These are phyloP conservation scores for Cicer yamashitae DNA, from an alignment of 306 rosid genomes.

Conservation along the genomic window DNA sequence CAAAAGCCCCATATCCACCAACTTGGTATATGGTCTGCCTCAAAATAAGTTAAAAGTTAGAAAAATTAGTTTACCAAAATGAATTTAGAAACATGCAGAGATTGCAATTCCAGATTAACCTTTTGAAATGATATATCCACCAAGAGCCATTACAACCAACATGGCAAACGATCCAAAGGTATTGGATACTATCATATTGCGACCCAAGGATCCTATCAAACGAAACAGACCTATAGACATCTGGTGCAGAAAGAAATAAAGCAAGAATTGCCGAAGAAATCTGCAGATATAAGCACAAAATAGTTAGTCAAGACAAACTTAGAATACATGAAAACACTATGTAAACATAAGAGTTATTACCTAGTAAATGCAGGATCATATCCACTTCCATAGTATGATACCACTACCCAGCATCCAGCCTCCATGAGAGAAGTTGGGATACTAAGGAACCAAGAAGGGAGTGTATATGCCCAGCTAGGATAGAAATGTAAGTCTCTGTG, in stretches of 20 bases:
- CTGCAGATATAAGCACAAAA: constrained; percentile 59
- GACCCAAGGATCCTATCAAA: constrained; percentile 95
- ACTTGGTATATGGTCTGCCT: constrained; percentile 74
- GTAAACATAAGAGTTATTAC: constrained; percentile 55
- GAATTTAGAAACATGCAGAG: constrained; percentile 34
- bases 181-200: constrained; percentile 95
- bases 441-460: constrained; percentile 94
- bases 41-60: constrained; percentile 43
- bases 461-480: constrained; percentile 94
- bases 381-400: constrained; percentile 89
- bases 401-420: constrained; percentile 93
- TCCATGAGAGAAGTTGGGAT: constrained; percentile 86
- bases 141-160: constrained; percentile 99
- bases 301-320: constrained; percentile 44
- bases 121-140: constrained; percentile 90
- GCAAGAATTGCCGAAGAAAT: constrained; percentile 77
- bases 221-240: constrained; percentile 97
- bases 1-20: constrained; percentile 99
- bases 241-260: constrained; percentile 90
- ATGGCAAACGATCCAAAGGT: constrained; percentile 99
- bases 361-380: constrained; percentile 88
- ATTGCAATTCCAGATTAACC: constrained; percentile 55
- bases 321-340: constrained; percentile 37
- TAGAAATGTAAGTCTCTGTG: constrained; percentile 96
- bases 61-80: constrained; percentile 34